These are phyloP conservation scores for Cornus controversa DNA, from an alignment of 148 eudicot species.

Conservation along the genomic window DNA sequence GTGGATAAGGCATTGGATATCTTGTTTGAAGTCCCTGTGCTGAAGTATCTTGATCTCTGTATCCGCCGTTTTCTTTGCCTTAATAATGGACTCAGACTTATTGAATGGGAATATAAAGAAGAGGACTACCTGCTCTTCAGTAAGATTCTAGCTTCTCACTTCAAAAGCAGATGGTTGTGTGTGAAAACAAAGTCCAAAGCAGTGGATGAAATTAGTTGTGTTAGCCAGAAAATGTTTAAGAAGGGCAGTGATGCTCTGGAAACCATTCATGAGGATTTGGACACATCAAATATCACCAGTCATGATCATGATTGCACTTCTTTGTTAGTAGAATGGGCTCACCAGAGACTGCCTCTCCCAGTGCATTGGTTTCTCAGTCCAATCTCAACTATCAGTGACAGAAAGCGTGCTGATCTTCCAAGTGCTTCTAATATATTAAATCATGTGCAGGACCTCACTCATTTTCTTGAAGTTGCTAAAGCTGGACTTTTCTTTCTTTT, in stretches of 20 bases:
- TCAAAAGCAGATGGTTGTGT: conserved; percentile 68
- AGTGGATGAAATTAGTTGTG: conserved; percentile 16
- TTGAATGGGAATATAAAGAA: conserved; percentile 48
- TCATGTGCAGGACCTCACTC: conserved; percentile 14
- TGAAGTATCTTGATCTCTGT: conserved; percentile 55
- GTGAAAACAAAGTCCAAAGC: conserved; percentile 47
- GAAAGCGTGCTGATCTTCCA: conserved; percentile 22
- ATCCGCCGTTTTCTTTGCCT: conserved; percentile 39
- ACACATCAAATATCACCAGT: conserved; percentile 17
- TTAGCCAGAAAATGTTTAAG: conserved; percentile 21
- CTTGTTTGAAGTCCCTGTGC: conserved; percentile 52
- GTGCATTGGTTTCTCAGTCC: conserved; percentile 85
- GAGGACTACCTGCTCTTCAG: conserved; percentile 52
- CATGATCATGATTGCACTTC: conserved; percentile 28
- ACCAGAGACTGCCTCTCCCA: conserved; percentile 89
- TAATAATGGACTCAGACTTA: conserved; percentile 26
- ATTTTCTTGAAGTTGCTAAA: conserved; percentile 59
- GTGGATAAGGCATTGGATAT: conserved; percentile 52
- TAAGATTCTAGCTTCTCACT: conserved; percentile 62
- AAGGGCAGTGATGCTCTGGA: conserved; percentile 38
- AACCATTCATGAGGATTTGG: conserved; percentile 72
- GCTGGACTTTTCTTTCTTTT: conserved; percentile 83
- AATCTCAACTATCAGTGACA: conserved; percentile 37
- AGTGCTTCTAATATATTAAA: conserved; percentile 18
- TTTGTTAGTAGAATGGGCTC: conserved; percentile 77